Base-by-base conservation (phyloP, 805 yeast species). In the Kodamaea laetipori region DNA sequence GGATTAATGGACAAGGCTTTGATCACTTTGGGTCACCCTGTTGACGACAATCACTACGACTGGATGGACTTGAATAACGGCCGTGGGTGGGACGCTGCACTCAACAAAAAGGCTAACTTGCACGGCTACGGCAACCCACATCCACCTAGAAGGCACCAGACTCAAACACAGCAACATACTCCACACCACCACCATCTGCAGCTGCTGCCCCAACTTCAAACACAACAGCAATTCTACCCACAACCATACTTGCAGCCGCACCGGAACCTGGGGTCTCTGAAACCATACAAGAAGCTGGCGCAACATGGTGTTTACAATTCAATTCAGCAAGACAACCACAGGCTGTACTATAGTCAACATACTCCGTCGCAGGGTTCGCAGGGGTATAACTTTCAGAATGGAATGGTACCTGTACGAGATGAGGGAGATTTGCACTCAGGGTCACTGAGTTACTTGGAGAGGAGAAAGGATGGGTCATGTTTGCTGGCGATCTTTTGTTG, bases 1-100 rank as follows among this genome's bases (percentile, higher is more conserved):
- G 79, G 78, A 47, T 71, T 94, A 48, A 74, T 94, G 75, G 77
- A 88, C 51, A 81, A 87, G 48, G 94, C 90, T 0, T 69, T 94
- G 49, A 82, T 81, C 39, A 82, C 84, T 25, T 74, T 84, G 41
- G 87, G 82, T 48, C 64, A 64, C 27, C 85, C 82, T 40, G 56
- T 46, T 32, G 97, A 94, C 66, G 95, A 87, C 36, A 35, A 28
- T 9, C 90, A 87, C 58, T 94, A 90, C 66, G 99, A 94, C 71
- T 94, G 99, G 99, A 88, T 90, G 96, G 86, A 85, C 57, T 74
- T 94, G 54, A 94, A 94, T 63, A 88, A 86, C 44, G 98, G 98
- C 47, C 82, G 84, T 63, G 98, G 98, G 42, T 92, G 97, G 96
- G 98, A 94, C 67, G 78, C 87, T 23, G 73, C 86, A 13, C 80